Evolutionary conservation across 2,329 filamentous ascomycete genomes (phyloP).

Genomic region (Pyrenochaeta sp.): DNA sequence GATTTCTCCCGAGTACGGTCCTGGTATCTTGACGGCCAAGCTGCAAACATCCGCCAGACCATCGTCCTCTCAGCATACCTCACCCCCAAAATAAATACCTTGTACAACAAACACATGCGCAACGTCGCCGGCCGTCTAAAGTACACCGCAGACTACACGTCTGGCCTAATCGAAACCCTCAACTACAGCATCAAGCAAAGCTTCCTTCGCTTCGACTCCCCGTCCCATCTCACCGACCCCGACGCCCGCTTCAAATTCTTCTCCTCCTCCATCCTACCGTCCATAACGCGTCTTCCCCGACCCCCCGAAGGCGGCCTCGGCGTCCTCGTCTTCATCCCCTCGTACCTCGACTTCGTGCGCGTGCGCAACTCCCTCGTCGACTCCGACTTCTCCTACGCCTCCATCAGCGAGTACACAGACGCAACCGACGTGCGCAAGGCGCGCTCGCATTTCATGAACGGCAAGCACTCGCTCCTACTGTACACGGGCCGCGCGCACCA

Average conservation of each 20-base stretch:
- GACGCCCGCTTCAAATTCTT: slow-evolving; percentile 93
- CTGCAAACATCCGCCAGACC: slow-evolving; percentile 83
- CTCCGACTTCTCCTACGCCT: slow-evolving; percentile 75
- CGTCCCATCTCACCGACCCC: slow-evolving; percentile 76
- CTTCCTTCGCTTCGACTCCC: slow-evolving; percentile 83
- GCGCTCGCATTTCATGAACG: slow-evolving; percentile 84
- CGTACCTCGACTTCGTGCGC: slow-evolving; percentile 93
- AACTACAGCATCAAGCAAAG: slow-evolving; percentile 80
- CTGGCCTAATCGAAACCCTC: slow-evolving; percentile 73
- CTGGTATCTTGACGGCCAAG: slow-evolving; percentile 93
- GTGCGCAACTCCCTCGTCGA: slow-evolving; percentile 91
- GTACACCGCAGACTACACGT: slow-evolving; percentile 70
- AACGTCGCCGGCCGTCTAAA: slow-evolving; percentile 85
- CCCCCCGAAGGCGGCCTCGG: slow-evolving; percentile 64
- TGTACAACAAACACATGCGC: slow-evolving; percentile 77
- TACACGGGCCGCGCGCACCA: slow-evolving; percentile 98
- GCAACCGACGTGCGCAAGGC: slow-evolving; percentile 81
- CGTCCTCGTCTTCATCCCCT: slow-evolving; percentile 87
- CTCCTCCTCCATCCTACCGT: slow-evolving; percentile 78
- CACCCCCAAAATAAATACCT: slow-evolving; percentile 84
- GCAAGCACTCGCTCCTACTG: slow-evolving; percentile 80
- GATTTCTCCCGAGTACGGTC: slow-evolving; percentile 89
- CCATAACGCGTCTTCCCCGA: slow-evolving; percentile 72
- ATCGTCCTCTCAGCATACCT: slow-evolving; percentile 82
- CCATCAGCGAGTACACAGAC: slow-evolving; percentile 87